These are phyloP conservation scores for Candida endomychidarum DNA, from an alignment of 805 yeast species.

Conservation along the genomic window DNA sequence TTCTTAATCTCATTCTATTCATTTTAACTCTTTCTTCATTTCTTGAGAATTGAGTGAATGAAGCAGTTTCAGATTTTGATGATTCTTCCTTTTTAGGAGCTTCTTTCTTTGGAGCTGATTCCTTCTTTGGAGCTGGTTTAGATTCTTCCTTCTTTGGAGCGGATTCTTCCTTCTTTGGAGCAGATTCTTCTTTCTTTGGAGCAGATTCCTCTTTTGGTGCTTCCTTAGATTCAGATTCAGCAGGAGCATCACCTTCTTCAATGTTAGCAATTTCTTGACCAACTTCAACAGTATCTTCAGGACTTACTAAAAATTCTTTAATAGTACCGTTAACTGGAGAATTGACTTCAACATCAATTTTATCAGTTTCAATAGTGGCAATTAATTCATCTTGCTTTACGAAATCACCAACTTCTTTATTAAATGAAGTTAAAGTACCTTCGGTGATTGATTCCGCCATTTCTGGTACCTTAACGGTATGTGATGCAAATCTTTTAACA, in stretches of 20 bases:
- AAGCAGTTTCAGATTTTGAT: slow-evolving; percentile 22
- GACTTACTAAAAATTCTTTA: slow-evolving; percentile 74
- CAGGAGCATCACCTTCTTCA: slow-evolving; percentile 76
- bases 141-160: slow-evolving; percentile 27
- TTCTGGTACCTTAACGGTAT: slow-evolving; percentile 84
- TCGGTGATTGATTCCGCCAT: slow-evolving; percentile 99
- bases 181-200: slow-evolving; percentile 19
- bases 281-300: slow-evolving; percentile 92
- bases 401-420: slow-evolving; percentile 81
- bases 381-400: slow-evolving; percentile 84
- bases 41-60: slow-evolving; percentile 63
- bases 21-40: slow-evolving; percentile 89
- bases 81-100: slow-evolving; percentile 16
- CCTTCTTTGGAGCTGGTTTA: slow-evolving; percentile 28
- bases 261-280: slow-evolving; percentile 90
- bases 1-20: slow-evolving; percentile 99
- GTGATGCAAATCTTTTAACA: slow-evolving; percentile 40
- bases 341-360: slow-evolving; percentile 95
- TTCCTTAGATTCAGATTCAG: slow-evolving; percentile 31
- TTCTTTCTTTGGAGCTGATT: slow-evolving; percentile 30
- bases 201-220: slow-evolving; percentile 17
- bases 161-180: slow-evolving; percentile 31
- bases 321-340: slow-evolving; percentile 91
- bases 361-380: slow-evolving; percentile 98
- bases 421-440: slow-evolving; percentile 76